Base-by-base conservation (phyloP, 805 yeast genomes). In the Sugiyamaella chiloensis region DNA sequence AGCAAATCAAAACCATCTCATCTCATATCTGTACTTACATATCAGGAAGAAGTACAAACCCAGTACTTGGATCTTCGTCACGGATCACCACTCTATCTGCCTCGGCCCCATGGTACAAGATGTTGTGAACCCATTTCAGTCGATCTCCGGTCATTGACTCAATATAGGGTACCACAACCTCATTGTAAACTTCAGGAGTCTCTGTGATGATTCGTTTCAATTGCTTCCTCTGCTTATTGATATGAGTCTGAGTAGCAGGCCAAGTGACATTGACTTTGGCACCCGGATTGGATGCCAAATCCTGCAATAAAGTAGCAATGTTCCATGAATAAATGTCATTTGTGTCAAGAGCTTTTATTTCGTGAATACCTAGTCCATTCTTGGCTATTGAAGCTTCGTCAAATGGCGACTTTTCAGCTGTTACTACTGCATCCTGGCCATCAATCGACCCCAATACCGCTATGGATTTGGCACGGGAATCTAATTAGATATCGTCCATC, bases 291-390 rank as follows among this genome's bases (percentile, higher is more conserved):
- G 57, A 54, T 0, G 67, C 69, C 20, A 60, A 26, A 41, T 74
- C 69, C 52, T 79, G 83, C 2, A 56, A 56, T 35, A 84, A 54
- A 1, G 75, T 63, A 0, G 78, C 78, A 40, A 77, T 63, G 11
- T 87, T 87, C 97, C 98, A 91, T 52, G 75, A 75, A 60, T 91
- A 91, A 1, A 90, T 81, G 57, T 88, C 97, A 63, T 91, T 93
- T 12, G 69, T 63, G n/a, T 86, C 82, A 16, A 82, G 72, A 21
- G 69, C 57, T 23, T 62, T 48, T 20, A 71, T 49, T 24, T 59
- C 55, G 2, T 45, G 58, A 24, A 45, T 57, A 49, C 46, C 58
- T 20, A 24, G 16, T 16, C 42, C 27, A 14, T 41, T 17, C 14
- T 26, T 26, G 19, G 14, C 12, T 11, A 48, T 42, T 11, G 35